A percentile compares a stretch with the other conserved stretches of the same genome.
These are phyloP conservation scores for Euphorbia peplus DNA, from an alignment of 345 rosid genomes.

Conservation along the genomic window DNA sequence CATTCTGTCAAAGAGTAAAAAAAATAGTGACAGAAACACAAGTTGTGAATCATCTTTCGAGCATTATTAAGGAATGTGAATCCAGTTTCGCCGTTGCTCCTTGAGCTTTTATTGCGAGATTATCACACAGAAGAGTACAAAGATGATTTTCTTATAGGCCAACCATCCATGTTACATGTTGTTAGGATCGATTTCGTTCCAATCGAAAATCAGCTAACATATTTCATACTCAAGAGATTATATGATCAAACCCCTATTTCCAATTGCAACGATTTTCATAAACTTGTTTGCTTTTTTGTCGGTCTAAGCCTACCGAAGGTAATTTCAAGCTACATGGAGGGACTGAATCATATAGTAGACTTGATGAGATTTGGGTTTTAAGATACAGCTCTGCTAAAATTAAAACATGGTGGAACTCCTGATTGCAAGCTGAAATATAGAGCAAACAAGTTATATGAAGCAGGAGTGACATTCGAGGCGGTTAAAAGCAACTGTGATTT, in stretches of 20 bases:
- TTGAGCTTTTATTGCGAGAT: not conserved
- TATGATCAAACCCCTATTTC: not conserved
- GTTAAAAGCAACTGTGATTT: too few species aligned
- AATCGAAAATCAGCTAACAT: conserved; percentile 19
- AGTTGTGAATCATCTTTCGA: not conserved
- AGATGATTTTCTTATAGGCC: not conserved
- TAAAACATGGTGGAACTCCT: too few species aligned
- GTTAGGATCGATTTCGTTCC: conserved; percentile 1
- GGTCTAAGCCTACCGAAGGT: not conserved
- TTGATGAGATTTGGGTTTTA: too few species aligned
- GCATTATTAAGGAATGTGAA: not conserved
- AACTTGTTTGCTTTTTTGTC: not conserved
- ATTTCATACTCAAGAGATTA: conserved; percentile 1
- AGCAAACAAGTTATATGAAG: too few species aligned
- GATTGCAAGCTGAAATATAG: too few species aligned
- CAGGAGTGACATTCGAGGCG: too few species aligned
- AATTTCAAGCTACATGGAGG: not conserved
- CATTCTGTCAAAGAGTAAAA: not conserved
- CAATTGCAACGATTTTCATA: not conserved
- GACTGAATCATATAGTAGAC: not conserved
- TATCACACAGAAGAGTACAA: not conserved
- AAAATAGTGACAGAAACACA: not conserved
- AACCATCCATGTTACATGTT: not conserved
- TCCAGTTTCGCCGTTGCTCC: not conserved
- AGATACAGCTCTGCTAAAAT: too few species aligned